Percentiles rank a stretch among this genome's conserved stretches.
Conservation (phyloP, 768 basidiomycete species). For the Mycena metata region DNA sequence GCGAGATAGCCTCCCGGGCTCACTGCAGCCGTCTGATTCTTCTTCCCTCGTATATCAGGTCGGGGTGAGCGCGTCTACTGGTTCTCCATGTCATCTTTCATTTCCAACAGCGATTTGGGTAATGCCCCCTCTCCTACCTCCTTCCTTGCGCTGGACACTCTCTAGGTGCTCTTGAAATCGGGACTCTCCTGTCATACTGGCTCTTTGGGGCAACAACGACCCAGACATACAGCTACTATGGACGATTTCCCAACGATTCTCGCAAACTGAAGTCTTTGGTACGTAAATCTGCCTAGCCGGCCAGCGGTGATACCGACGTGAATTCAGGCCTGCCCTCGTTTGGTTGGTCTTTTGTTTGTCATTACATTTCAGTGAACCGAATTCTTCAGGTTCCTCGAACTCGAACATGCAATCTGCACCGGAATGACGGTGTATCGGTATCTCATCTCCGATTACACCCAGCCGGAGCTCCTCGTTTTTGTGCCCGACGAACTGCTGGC, state of each 20-base stretch:
- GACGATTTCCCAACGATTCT: slow-evolving; percentile 12
- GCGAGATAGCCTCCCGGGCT: no score
- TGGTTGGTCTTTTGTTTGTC: neutral
- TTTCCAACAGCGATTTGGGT: no score
- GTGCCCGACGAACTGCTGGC: slow-evolving; percentile 7
- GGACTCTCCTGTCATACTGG: slow-evolving; percentile 8
- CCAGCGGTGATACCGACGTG: neutral
- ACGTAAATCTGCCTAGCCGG: neutral
- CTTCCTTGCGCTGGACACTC: no score
- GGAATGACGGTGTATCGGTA: slow-evolving; percentile 5
- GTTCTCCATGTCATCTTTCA: no score
- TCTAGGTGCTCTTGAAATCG: slow-evolving; percentile 19
- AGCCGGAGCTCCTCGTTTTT: neutral
- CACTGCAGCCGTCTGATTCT: no score
- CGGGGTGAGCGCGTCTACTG: no score
- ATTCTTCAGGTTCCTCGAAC: slow-evolving; percentile 3
- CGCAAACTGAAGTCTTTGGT: slow-evolving; percentile 2
- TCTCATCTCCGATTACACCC: slow-evolving; percentile 19
- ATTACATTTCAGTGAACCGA: neutral
- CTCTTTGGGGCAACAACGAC: slow-evolving; percentile 14
- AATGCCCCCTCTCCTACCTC: no score
- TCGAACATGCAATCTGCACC: slow-evolving; percentile 15
- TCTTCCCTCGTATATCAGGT: no score
- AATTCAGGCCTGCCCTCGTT: neutral
- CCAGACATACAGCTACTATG: slow-evolving; percentile 12